Percentiles rank a stretch among this genome's conserved stretches.
Conservation (phyloP, 805 yeast species). For the Lipomyces spencermartinsiae region DNA sequence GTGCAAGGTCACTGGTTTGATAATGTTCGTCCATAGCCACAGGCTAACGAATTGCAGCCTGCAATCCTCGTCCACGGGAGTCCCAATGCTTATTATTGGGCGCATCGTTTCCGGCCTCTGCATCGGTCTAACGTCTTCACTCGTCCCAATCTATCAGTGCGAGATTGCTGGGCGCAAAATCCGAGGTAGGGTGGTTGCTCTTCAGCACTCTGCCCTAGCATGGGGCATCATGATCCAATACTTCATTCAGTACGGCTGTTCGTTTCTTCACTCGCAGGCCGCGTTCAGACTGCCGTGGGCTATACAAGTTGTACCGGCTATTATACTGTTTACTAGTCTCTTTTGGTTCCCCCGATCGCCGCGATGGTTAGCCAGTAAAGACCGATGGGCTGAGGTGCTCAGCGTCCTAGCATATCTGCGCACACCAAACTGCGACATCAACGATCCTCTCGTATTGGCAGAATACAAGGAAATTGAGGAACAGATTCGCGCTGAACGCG, state of each 20-base stretch:
- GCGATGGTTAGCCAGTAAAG: slow-evolving; percentile 56
- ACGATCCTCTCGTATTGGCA: no score
- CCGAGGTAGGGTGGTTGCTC: slow-evolving; percentile 65
- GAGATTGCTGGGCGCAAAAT: slow-evolving; percentile 66
- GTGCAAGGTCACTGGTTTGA: slow-evolving; percentile 46
- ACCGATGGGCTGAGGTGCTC: slow-evolving; percentile 56
- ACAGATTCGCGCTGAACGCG: no score
- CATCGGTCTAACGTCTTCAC: slow-evolving; percentile 69
- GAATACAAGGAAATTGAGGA: no score
- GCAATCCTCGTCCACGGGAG: slow-evolving; percentile 54
- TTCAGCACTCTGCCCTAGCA: slow-evolving; percentile 66
- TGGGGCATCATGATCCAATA: slow-evolving; percentile 54
- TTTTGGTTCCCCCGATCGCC: slow-evolving; percentile 40
- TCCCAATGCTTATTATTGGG: slow-evolving; percentile 57
- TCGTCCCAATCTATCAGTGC: slow-evolving; percentile 69
- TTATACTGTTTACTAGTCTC: slow-evolving; percentile 54
- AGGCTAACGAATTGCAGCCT: slow-evolving; percentile 41
- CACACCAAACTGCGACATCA: no score
- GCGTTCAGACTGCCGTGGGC: slow-evolving; percentile 64
- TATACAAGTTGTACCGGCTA: slow-evolving; percentile 60
- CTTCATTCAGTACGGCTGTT: slow-evolving; percentile 53
- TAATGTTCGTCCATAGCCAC: not conserved
- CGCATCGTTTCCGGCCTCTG: slow-evolving; percentile 68
- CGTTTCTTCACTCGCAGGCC: slow-evolving; percentile 48
- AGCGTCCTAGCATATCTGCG: slow-evolving; percentile 41